A percentile compares a stretch with the other conserved stretches of the same genome.
These are phyloP conservation scores for Talaromyces rugulosus DNA, from an alignment of 2,329 filamentous ascomycete species.

Conservation along the genomic window DNA sequence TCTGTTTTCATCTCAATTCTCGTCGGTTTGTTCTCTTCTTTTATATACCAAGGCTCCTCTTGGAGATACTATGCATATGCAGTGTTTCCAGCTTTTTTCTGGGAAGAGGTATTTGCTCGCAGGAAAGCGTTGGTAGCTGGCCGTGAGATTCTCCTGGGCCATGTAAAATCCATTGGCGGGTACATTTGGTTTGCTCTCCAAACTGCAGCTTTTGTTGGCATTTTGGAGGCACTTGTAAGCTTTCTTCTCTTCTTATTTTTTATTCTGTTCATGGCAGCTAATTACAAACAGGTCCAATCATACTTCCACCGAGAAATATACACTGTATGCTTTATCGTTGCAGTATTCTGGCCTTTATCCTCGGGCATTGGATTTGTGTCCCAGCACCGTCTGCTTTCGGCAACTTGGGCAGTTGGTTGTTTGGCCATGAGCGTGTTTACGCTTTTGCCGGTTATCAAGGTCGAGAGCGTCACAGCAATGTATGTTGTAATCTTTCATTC, in stretches of 20 bases:
- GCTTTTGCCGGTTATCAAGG: conserved; percentile 78
- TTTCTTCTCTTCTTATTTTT: neutral
- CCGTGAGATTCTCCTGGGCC: conserved; percentile 62
- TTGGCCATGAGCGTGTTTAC: conserved; percentile 86
- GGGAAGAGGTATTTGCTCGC: conserved; percentile 88
- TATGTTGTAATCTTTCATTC: conserved; percentile 32
- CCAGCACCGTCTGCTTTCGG: conserved; percentile 59
- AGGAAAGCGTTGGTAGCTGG: conserved; percentile 66
- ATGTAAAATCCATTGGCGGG: conserved; percentile 59
- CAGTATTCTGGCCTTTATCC: conserved; percentile 69
- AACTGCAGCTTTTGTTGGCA: conserved; percentile 61
- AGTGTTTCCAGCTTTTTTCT: conserved; percentile 89
- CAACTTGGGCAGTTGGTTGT: conserved; percentile 73
- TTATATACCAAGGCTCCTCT: conserved; percentile 75
- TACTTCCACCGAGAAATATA: conserved; percentile 90
- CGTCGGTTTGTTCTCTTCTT: conserved; percentile 71
- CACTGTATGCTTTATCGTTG: conserved; percentile 72
- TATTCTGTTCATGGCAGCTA: neutral
- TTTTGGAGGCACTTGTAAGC: conserved; percentile 73
- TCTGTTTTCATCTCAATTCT: conserved; percentile 71
- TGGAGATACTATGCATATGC: conserved; percentile 85
- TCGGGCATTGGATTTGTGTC: conserved; percentile 71
- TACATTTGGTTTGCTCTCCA: conserved; percentile 61
- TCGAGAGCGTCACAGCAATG: conserved; percentile 72
- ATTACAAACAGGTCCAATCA: conserved; percentile 65